Percentiles rank a stretch among this genome's conserved stretches.
Evolutionary conservation across 495 filamentous ascomycete species (phyloP).

Genomic region (Neurospora sp.): DNA sequence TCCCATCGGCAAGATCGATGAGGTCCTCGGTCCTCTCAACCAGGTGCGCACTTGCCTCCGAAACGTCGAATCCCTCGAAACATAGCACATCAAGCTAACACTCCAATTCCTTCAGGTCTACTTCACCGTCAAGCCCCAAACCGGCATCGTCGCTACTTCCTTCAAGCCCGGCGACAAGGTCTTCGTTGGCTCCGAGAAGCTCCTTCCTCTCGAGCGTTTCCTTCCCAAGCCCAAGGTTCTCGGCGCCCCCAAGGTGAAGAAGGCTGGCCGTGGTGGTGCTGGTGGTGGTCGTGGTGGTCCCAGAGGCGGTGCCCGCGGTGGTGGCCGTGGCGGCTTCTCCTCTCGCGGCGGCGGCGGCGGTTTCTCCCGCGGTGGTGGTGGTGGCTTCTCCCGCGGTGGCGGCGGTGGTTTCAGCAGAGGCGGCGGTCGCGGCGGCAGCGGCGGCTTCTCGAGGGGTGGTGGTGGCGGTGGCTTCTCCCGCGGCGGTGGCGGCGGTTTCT

Average conservation of each 20-base stretch:
- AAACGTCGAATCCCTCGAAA: not conserved
- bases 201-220: slow-evolving; percentile 91
- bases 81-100: not conserved
- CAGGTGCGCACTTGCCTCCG: slow-evolving; percentile 28
- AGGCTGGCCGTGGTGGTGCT: slow-evolving; percentile 39
- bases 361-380: slow-evolving; percentile 21
- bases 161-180: slow-evolving; percentile 97
- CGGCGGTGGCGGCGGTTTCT: slow-evolving; percentile 14
- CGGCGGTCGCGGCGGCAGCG: slow-evolving; percentile 14
- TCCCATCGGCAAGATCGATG: slow-evolving; percentile 83
- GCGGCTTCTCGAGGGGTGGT: slow-evolving; percentile 11
- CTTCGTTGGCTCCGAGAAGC: slow-evolving; percentile 88
- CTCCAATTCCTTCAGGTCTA: slow-evolving; percentile 42
- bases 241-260: slow-evolving; percentile 43
- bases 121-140: slow-evolving; percentile 93
- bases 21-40: slow-evolving; percentile 91
- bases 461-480: slow-evolving; percentile 16
- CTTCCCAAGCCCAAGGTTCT: slow-evolving; percentile 74
- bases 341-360: slow-evolving; percentile 37
- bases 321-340: slow-evolving; percentile 35
- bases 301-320: slow-evolving; percentile 34
- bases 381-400: slow-evolving; percentile 29
- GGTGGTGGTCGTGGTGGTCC: slow-evolving; percentile 27
- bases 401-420: slow-evolving; percentile 24
- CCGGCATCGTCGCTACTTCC: slow-evolving; percentile 86